Conservation (phyloP, 768 basidiomycete genomes). For the Xanthoconium purpureum region DNA sequence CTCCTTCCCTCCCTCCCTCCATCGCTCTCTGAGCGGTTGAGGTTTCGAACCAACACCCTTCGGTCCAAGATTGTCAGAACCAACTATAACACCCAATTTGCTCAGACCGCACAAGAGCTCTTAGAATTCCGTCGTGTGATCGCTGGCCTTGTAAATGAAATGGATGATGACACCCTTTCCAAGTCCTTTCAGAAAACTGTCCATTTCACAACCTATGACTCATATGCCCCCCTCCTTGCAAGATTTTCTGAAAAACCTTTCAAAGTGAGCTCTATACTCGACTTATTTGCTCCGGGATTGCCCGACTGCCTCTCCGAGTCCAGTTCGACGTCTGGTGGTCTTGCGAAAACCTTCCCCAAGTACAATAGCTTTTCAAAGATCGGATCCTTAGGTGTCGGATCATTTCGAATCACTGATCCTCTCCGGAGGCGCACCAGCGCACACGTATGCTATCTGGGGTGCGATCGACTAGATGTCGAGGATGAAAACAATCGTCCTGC, state of each 20-base stretch:
- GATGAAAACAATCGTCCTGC: neutral
- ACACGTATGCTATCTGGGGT: neutral
- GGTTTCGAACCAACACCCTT: neutral
- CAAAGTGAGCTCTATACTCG: neutral
- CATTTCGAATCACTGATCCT: neutral
- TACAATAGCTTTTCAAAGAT: slow-evolving; percentile 1
- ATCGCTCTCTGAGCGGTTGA: neutral
- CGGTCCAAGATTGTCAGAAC: neutral
- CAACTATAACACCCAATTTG: slow-evolving; percentile 5
- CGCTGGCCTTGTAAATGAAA: neutral
- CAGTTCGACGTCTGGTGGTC: slow-evolving; percentile 18
- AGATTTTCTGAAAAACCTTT: slow-evolving; percentile 5
- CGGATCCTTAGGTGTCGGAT: neutral
- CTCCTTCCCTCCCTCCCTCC: neutral
- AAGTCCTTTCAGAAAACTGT: slow-evolving; percentile 12
- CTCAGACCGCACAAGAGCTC: slow-evolving; percentile 5
- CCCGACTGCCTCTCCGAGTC: slow-evolving; percentile 20
- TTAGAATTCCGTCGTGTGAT: neutral
- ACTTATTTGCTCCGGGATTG: slow-evolving; percentile 17
- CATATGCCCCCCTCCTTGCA: slow-evolving; percentile 14
- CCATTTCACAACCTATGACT: slow-evolving; percentile 11
- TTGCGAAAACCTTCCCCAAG: slow-evolving; percentile 8
- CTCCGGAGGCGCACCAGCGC: slow-evolving; percentile 5
- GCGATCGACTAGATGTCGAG: neutral
- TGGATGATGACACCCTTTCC: neutral